Evolutionary conservation across 208 protist species (phyloP), one percentile per base, ranked within the genome.

Genomic region (Endotrypanum monterogeii): DNA sequence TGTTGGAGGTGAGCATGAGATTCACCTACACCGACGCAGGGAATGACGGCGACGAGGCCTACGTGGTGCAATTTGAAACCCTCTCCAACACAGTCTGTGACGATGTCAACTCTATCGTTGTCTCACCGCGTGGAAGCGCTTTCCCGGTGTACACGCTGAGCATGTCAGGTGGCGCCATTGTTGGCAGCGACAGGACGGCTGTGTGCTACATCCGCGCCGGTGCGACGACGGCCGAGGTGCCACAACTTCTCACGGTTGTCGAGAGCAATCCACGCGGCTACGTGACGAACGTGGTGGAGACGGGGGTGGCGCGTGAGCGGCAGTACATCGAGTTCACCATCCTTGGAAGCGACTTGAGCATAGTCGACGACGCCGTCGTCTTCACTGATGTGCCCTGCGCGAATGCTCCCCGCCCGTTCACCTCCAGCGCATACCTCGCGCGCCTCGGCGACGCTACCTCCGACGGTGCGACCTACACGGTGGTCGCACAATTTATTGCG

Each of bases 171-270:
- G 63, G 73, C 23, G 70, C 86, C 8, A 39, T 68, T 20, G 67
- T 73, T 2, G 76, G 73, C 35, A 80, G 60, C 48, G 73, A 32
- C 60, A 86, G 83, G 65, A 72, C 84, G 48, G 93, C 91, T 2
- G 74, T 96, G 61, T 97, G 94, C 82, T 95, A 95, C 83, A 86
- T 88, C 39, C 80, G 84, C 54, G 65, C 76, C 7, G 71, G 72
- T 18, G 90, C 83, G 35, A 94, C 91, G 8, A 91, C 96, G 28
- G 94, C 94, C 0, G 91, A 97, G 78, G 89, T 97, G 63, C 90
- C 91, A 58, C 83, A 94, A 84, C 79, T 89, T 35, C 73, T 96
- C n/a, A 55, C 56, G 8, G 74, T 97, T 20, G 67, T 51, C 1
- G 57, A 57, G 25, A 83, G 84, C 50, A 96, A 95, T 78, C 94